Evolutionary conservation across 2,329 filamentous ascomycete species (phyloP), one percentile per base, ranked within the genome.

Genomic region (Lasiodiplodia hormozganensis): DNA sequence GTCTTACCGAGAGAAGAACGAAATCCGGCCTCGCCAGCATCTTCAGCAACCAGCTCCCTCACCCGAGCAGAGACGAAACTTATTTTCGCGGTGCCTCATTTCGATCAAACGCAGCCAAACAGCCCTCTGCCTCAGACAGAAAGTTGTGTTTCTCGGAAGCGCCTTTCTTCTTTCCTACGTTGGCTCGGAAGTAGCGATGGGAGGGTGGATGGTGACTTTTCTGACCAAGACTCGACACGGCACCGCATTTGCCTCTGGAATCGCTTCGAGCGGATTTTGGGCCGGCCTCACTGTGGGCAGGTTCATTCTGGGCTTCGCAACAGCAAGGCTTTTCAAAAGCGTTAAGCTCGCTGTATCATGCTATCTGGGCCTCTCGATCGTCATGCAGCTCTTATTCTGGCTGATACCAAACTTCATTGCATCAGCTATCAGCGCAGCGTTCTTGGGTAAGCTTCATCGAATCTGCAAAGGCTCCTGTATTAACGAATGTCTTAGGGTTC

Each of bases 161-260:
- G 70, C 91, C 1, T 96, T 96, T 76, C 81, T 96, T 14, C 85
- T 96, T 3, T 88, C 88, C 6, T 96, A 96, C 74, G 89, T 94
- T 0, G 93, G 93, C 3, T 85, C 88, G 6, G 93, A 97, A 79
- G 90, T 93, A 69, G 88, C 88, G 0, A 82, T 94, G 3, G 90
- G 90, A 21, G 92, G 92, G 16, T 95, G 92, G 92, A 90, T 96
- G 70, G 90, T 93, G 57, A 90, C 90, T 0, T 96, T 96, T 76
- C 96, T 97, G 92, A 88, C 94, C 18, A 83, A 87, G 21, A 89
- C 93, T 28, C 87, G 94, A 16, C 78, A 90, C 49, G 65, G 65
- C 10, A 52, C 36, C 10, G 56, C 66, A 4, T 72, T 72, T 40
- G 68, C 66, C 16, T 68, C 70, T 5, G 69, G 68, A 11, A 53